Conservation (phyloP, 2,329 filamentous ascomycete genomes). For the Didymella keratinophila region DNA sequence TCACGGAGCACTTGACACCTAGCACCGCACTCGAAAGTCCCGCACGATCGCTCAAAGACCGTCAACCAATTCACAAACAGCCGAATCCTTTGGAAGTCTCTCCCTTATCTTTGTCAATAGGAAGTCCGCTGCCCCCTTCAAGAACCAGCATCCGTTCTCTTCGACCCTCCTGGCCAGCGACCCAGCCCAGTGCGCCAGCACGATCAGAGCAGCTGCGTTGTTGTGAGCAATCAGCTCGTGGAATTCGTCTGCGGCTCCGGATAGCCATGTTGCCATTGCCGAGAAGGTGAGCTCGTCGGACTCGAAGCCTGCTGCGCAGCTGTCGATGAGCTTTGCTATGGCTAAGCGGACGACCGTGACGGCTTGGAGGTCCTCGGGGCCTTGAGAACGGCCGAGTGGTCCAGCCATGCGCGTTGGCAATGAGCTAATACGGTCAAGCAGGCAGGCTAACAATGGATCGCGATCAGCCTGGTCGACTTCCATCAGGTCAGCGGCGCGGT, state of each 20-base stretch:
- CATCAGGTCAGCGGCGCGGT: neutral
- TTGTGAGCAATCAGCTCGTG: constrained; percentile 23
- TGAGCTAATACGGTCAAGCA: neutral
- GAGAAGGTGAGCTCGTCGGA: constrained; percentile 22
- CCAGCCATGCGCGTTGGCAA: constrained; percentile 2
- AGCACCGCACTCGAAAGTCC: no score
- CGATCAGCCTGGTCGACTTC: neutral
- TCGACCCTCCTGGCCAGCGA: constrained; percentile 25
- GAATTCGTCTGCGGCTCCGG: constrained; percentile 31
- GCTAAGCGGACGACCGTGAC: neutral
- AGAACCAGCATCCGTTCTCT: constrained; percentile 10
- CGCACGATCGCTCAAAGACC: neutral
- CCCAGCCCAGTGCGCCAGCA: constrained; percentile 37
- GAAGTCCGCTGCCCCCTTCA: neutral
- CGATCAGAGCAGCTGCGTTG: constrained; percentile 32
- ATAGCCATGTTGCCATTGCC: constrained; percentile 32
- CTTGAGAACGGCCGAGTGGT: neutral
- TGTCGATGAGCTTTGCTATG: constrained; percentile 1
- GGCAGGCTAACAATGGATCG: neutral
- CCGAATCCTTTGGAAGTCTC: neutral
- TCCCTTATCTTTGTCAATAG: neutral
- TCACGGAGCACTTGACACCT: no score
- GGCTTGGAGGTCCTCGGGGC: neutral
- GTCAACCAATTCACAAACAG: neutral
- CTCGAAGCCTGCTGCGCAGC: constrained; percentile 27